phyloP scores from a whole-genome alignment of 192 early-diverging fungal species.

The Lobosporangium transversale region DNA sequence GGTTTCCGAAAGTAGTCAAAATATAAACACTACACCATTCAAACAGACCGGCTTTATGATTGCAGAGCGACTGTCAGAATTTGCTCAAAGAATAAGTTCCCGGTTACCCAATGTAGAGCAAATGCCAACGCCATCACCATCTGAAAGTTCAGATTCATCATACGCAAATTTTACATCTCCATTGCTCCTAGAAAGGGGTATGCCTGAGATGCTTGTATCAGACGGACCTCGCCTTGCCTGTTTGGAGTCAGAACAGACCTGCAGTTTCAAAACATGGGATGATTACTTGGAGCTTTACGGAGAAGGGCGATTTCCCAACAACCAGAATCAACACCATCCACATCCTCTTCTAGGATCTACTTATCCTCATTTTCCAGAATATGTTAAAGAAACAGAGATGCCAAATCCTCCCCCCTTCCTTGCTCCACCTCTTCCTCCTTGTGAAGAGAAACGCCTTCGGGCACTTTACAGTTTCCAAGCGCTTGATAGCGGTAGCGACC shows the following conservation, averaged over 20 bases:
- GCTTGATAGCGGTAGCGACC: slow-evolving; percentile 28
- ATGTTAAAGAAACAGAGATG: background rate
- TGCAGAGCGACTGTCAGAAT: slow-evolving; percentile 21
- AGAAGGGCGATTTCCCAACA: slow-evolving; percentile 24
- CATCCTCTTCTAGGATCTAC: slow-evolving; percentile 1
- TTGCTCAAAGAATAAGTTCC: slow-evolving; percentile 14
- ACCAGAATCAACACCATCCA: background rate
- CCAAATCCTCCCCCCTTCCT: slow-evolving; percentile 13
- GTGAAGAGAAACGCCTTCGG: slow-evolving; percentile 28
- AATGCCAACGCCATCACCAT: no score
- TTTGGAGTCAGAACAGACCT: background rate
- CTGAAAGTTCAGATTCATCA: no score
- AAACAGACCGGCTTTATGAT: background rate
- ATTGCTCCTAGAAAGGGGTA: no score
- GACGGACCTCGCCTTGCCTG: no score
- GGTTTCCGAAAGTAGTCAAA: slow-evolving; percentile 15
- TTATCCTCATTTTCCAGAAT: slow-evolving; percentile 19
- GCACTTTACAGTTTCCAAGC: slow-evolving; percentile 42
- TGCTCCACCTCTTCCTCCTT: slow-evolving; percentile 23
- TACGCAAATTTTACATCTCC: no score
- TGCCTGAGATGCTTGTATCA: no score
- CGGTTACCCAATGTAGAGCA: no score
- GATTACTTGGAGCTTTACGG: slow-evolving; percentile 25
- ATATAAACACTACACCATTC: background rate
- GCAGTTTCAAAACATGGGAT: slow-evolving; percentile 24